A percentile compares a stretch with the other conserved stretches of the same genome.
Conservation (phyloP, 352 stramenopile species). For the Globisporangium ultimum region DNA sequence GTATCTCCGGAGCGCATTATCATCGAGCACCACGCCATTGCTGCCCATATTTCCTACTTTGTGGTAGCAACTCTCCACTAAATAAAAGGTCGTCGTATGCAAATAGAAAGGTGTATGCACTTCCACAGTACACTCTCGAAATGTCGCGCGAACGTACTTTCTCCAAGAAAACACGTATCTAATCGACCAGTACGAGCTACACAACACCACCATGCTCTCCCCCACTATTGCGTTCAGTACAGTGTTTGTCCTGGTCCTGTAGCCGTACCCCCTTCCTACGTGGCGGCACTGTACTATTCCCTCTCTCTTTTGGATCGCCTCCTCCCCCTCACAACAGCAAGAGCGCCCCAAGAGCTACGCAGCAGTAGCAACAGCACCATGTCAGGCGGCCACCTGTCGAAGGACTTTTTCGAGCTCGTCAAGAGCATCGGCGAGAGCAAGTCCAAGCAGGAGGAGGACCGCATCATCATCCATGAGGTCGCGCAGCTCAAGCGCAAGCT, state of each 20-base stretch:
- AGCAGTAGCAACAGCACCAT: too few relatives aligned
- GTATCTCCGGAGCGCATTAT: constrained; percentile 63
- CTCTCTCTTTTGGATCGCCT: too few relatives aligned
- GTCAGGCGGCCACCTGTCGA: constrained; percentile 89
- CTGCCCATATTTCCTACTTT: constrained; percentile 8
- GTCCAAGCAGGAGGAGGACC: constrained; percentile 99
- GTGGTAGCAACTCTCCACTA: background rate
- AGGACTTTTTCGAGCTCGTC: constrained; percentile 99
- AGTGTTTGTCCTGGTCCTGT: too few relatives aligned
- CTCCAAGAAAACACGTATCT: too few relatives aligned
- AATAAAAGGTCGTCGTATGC: background rate
- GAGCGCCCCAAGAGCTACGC: too few relatives aligned
- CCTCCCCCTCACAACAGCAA: background rate
- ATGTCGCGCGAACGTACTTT: too few relatives aligned
- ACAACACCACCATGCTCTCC: too few relatives aligned
- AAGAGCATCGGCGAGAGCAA: constrained; percentile 99
- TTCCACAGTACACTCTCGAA: too few relatives aligned
- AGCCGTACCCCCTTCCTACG: too few relatives aligned
- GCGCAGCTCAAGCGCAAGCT: constrained; percentile 95
- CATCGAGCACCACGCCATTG: constrained; percentile 42
- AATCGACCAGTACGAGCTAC: too few relatives aligned
- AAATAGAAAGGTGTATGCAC: constrained; percentile 8
- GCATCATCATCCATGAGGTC: constrained; percentile 98
- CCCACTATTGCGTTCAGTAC: too few relatives aligned
- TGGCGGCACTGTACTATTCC: too few relatives aligned